Percentiles rank a stretch among this genome's conserved stretches.
phyloP scores from a whole-genome alignment of 148 eudicot species.

The Vaccinium darrowii region DNA sequence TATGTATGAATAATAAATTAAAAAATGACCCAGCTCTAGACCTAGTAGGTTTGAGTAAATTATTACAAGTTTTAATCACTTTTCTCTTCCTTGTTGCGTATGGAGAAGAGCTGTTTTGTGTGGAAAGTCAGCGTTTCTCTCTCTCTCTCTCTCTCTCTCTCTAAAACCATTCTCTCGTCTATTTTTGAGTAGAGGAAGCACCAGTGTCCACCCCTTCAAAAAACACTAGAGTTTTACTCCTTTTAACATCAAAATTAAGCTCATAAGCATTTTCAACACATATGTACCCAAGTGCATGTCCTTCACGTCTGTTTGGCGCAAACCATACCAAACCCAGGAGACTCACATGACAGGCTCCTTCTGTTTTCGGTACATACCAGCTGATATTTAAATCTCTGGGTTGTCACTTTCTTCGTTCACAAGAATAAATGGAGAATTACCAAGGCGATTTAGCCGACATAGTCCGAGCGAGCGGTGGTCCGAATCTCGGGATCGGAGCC shows the following conservation, averaged over 20 bases:
- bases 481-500: background rate
- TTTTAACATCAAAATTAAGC: background rate
- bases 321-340: slow-evolving; percentile 16
- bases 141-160: slow-evolving; percentile 26
- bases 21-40: slow-evolving; percentile 26
- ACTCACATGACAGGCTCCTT: background rate
- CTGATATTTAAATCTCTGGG: background rate
- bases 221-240: slow-evolving; percentile 17
- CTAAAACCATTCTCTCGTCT: slow-evolving; percentile 19
- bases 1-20: background rate
- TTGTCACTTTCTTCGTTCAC: slow-evolving; percentile 3
- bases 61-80: slow-evolving; percentile 15
- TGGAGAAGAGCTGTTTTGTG: slow-evolving; percentile 36
- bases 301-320: slow-evolving; percentile 30
- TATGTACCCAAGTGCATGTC: slow-evolving; percentile 19
- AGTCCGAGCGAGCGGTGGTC: slow-evolving; percentile 41
- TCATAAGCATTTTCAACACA: background rate
- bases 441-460: slow-evolving; percentile 79
- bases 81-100: slow-evolving; percentile 37
- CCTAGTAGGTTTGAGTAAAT: slow-evolving; percentile 22
- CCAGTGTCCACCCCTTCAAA: slow-evolving; percentile 16
- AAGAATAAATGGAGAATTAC: slow-evolving; percentile 36
- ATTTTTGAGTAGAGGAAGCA: slow-evolving; percentile 12
- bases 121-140: slow-evolving; percentile 65
- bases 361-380: background rate